Conservation (phyloP, 208 protist species). For the Polymyxa betae region DNA sequence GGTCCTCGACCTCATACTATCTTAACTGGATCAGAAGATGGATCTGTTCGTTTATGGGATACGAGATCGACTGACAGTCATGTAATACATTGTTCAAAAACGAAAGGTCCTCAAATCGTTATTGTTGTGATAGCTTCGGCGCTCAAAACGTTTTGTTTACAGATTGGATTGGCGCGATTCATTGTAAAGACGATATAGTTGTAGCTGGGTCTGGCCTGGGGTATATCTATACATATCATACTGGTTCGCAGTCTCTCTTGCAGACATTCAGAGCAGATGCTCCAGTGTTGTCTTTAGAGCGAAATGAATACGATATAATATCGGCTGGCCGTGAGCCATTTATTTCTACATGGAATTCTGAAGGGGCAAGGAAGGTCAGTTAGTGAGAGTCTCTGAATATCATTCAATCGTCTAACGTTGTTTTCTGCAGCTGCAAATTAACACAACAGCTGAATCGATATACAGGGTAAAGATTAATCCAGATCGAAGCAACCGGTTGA, state of each 20-base stretch:
- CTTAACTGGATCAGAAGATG: conserved; percentile 41
- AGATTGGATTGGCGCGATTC: conserved; percentile 12
- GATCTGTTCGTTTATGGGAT: conserved; percentile 23
- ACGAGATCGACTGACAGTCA: background rate
- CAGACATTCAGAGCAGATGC: background rate
- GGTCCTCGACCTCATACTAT: background rate
- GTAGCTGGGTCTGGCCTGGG: background rate
- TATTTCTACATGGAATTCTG: background rate
- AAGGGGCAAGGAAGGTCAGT: background rate
- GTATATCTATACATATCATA: background rate
- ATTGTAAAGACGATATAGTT: background rate
- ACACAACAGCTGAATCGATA: background rate
- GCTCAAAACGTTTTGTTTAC: background rate
- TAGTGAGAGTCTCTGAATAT: background rate
- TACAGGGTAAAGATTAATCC: background rate
- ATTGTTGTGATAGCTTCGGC: too few species aligned
- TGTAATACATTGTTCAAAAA: background rate
- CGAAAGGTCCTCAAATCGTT: background rate
- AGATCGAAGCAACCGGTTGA: background rate
- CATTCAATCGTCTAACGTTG: too few species aligned
- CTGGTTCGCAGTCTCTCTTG: background rate
- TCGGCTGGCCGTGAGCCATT: conserved; percentile 16
- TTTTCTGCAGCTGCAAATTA: background rate
- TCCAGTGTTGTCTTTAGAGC: background rate
- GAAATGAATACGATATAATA: background rate